Conservation (phyloP, 1,139 yeast species). For the Geotrichum histeridarum region DNA sequence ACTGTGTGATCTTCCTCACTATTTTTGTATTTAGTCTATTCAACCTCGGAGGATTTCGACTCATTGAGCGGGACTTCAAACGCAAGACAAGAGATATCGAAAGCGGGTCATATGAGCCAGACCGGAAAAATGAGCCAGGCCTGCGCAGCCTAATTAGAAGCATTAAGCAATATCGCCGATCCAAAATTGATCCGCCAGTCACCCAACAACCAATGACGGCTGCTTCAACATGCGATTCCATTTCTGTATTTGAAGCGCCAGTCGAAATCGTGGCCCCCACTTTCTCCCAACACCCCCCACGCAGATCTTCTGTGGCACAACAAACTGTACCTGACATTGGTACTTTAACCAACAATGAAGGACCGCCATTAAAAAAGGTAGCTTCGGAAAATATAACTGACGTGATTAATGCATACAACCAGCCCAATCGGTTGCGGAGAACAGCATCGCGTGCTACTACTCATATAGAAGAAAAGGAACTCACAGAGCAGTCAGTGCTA, state of each 20-base stretch:
- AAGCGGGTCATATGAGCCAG: slow-evolving; percentile 10
- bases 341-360: background rate
- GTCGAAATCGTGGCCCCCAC: no score
- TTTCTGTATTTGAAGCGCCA: no score
- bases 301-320: background rate
- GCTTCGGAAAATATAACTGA: slow-evolving; percentile 8
- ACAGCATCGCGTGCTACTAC: background rate
- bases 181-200: background rate
- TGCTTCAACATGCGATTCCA: no score
- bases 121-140: slow-evolving; percentile 3
- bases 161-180: background rate
- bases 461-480: background rate
- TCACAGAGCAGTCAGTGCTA: background rate
- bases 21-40: slow-evolving; percentile 67
- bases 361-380: background rate
- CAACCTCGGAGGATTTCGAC: slow-evolving; percentile 66
- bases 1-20: slow-evolving; percentile 72
- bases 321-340: slow-evolving; percentile 11
- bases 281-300: background rate
- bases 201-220: background rate
- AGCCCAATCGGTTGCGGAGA: background rate
- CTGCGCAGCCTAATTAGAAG: background rate
- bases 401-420: slow-evolving; percentile 9
- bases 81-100: slow-evolving; percentile 11
- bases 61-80: slow-evolving; percentile 65